Evolutionary conservation across 257 asterid species (phyloP), one percentile per base, ranked within the genome.

Genomic region (Sherardia arvensis): DNA sequence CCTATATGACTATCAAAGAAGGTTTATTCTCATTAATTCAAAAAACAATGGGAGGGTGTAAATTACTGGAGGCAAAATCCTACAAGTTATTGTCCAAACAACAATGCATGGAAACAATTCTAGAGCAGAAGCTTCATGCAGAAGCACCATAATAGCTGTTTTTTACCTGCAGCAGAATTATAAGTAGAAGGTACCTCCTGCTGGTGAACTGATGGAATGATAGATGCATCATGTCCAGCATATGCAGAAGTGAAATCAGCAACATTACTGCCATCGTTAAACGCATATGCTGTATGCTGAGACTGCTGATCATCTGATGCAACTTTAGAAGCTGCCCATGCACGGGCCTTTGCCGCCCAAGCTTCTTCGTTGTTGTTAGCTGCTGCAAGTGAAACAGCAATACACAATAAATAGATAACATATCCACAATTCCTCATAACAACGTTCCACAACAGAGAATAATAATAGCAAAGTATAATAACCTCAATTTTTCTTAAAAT

Each of bases 161-260:
- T 66, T 58, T 93, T 93, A 93, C 99, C 99, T 93, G 95, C 75
- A 81, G 83, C 79, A 87, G 99, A 87, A 90, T 97, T 85, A 93
- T 93, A 93, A 93, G 97, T 90, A 93, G 95, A 93, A 93, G 99
- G 92, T 93, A 93, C 99, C 99, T 93, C 99, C 99, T 87, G 99
- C 99, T 77, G 97, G 81, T 79, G 92, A 83, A 78, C 81, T 53
- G 82, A 72, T 80, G 92, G 80, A 73, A 78, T 84, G 62, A 76
- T 73, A 64, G 94, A 80, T 48, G 87, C 78, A 66, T 81, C 88
- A 61, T 67, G 82, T 66, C 74, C 87, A 55, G 72, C 73, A 69
- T 68, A 81, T n/a, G 83, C 69, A 69, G 81, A 71, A 68, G 67
- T 48, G 67, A 90, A 74, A 71, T 89, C 86, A 60, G 84, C 88